Evolutionary conservation across 805 yeast genomes (phyloP), one percentile per base, ranked within the genome.

Genomic region (Schizosaccharomyces japonicus): DNA sequence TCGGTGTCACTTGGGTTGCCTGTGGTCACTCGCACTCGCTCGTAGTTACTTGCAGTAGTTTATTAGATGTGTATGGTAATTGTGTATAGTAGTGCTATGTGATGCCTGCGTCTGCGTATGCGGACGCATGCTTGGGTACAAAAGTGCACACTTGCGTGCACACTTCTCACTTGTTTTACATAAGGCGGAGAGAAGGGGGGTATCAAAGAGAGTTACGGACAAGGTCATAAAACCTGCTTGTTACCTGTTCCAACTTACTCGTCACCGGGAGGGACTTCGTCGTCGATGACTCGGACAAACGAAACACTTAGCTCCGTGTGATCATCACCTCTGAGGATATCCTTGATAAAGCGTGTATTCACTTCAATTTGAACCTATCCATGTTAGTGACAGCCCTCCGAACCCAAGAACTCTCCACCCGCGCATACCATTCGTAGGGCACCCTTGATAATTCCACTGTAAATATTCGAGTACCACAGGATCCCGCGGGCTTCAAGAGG

Each of bases 241-340:
- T n/a, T 19, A 34, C 19, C 10, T 13, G 13, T 15, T 15, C 6
- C n/a, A 34, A 25, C 13, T 40, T 60, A 78, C 53, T 85, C 95
- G 61, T 90, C 96, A 23, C 96, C 98, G 4, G 93, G 92, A 11
- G 98, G 98, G 42, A 90, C 78, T 64, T 90, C 98, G 58, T 90
- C 98, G 57, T 80, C 83, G 54, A 87, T 65, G 2, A 83, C 71
- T 55, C 70, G 76, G 45, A 75, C 65, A 53, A 90, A 65, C 55
- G 75, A 75, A 44, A 90, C 72, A 51, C 78, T 70, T 48, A 90
- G 63, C 57, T 84, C 95, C 0, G 95, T 87, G 26, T 63, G 64
- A 10, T 76, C 76, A 54, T 83, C 87, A 0, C 95, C 96, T 52
- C 84, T 71, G 45, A 90, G 65, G 1, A 70, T 74, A 58, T 90